phyloP scores from a whole-genome alignment of 2,329 filamentous ascomycete genomes.

The Endoconidiophora polonica region DNA sequence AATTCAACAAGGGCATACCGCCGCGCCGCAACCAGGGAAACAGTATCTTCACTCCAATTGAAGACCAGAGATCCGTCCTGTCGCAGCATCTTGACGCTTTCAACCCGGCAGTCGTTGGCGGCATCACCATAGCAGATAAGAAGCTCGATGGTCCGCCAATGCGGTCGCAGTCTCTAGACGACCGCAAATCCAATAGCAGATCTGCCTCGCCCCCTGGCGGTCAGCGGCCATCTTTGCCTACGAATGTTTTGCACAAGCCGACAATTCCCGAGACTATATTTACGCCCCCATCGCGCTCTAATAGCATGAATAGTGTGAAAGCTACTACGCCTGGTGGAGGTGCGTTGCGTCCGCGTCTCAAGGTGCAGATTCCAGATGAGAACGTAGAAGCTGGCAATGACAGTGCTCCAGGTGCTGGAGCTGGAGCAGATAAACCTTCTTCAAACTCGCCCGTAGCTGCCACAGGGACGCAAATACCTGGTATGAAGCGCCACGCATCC shows the following conservation, averaged over 20 bases:
- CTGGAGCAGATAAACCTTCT: constrained; percentile 29
- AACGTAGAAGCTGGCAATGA: neutral
- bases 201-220: constrained; percentile 38
- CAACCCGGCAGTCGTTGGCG: constrained; percentile 32
- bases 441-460: constrained; percentile 40
- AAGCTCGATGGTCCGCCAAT: constrained; percentile 20
- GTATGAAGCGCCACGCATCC: constrained; percentile 4
- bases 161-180: constrained; percentile 48
- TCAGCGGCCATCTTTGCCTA: constrained; percentile 1
- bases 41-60: constrained; percentile 93
- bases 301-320: constrained; percentile 61
- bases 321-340: constrained; percentile 50
- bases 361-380: constrained; percentile 80
- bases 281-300: constrained; percentile 59
- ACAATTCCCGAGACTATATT: constrained; percentile 48
- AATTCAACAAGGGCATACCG: constrained; percentile 44
- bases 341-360: constrained; percentile 52
- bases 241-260: constrained; percentile 20
- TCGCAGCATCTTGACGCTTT: constrained; percentile 66
- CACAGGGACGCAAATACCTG: constrained; percentile 17
- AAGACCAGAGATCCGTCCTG: constrained; percentile 76
- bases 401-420: constrained; percentile 38
- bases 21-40: constrained; percentile 46
- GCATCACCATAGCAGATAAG: neutral
- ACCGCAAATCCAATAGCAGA: constrained; percentile 19